phyloP scores from a whole-genome alignment of 108 stramenopile genomes.

The Cyclotella choctawhatcheeana region DNA sequence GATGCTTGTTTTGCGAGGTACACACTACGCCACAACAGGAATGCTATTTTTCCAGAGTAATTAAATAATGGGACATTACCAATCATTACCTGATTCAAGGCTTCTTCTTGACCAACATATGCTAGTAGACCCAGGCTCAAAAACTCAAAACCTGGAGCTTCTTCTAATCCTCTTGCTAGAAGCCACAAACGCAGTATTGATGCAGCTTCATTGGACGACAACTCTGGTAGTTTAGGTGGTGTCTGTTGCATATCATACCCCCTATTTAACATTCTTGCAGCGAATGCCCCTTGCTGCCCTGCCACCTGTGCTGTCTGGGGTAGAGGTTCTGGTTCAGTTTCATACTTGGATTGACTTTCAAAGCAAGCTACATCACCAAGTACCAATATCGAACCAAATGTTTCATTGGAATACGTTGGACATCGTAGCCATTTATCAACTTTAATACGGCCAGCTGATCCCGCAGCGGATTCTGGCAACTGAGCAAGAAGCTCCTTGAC shows the following conservation, averaged over 20 bases:
- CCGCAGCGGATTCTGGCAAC: conserved; percentile 52
- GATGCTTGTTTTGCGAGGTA: conserved; percentile 85
- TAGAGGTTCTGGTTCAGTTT: conserved; percentile 27
- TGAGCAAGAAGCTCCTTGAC: conserved; percentile 51
- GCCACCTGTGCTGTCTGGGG: conserved; percentile 87
- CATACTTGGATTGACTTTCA: conserved; percentile 22
- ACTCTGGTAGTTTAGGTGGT: conserved; percentile 41
- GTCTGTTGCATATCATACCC: conserved; percentile 61
- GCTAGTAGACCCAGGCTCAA: conserved; percentile 78
- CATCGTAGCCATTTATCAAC: conserved; percentile 73
- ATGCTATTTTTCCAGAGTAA: conserved; percentile 67
- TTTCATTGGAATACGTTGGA: conserved; percentile 35
- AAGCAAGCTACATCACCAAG: conserved; percentile 74
- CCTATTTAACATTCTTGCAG: conserved; percentile 66
- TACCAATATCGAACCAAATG: conserved; percentile 59
- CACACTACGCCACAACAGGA: conserved; percentile 73
- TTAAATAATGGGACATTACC: conserved; percentile 53
- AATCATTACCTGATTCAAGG: conserved; percentile 67
- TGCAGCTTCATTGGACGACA: conserved; percentile 12
- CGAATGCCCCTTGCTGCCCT: conserved; percentile 81
- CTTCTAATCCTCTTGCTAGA: conserved; percentile 54
- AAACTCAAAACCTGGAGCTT: conserved; percentile 66
- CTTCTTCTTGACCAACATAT: conserved; percentile 79
- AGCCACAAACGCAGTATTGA: conserved; percentile 48
- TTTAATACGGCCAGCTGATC: conserved; percentile 54